Base-by-base conservation (phyloP, 805 yeast genomes). In the Metschnikowia koreensis region DNA sequence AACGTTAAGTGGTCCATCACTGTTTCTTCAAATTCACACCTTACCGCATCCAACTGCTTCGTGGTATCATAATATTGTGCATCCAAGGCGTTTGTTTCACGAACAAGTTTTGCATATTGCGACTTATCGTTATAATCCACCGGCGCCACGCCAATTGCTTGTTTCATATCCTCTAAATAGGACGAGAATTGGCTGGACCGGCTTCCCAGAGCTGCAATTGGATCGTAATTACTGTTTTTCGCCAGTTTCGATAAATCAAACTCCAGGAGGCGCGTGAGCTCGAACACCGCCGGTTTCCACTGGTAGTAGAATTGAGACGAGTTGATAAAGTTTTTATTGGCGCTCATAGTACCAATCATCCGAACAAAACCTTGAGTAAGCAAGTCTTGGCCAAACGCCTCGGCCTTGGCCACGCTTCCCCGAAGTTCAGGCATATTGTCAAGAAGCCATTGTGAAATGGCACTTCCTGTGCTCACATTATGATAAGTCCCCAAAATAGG, bases 21-120 rank as follows among this genome's bases (percentile, higher is more conserved):
- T 34, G 79, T 64, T 61, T 87, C 93, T 66, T 90, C 96, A 44
- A 88, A 75, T 44, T 82, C 83, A 66, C 94, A 86, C 52, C 96
- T 76, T 12, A 81, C 66, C 41, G 75, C 73, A 62, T 89, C 97
- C 56, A 88, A 73, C 38, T 77, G 79, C 42, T 71, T 67, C 9
- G 88, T 84, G 47, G 79, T 76, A 42, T 72, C 71, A 51, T 73
- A 79, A 54, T 69, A 69, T 50, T 74, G 74, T 15, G 67, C 60
- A 62, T 89, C 94, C 33, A 87, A 74, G 34, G 70, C 70, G 42
- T 75, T 71, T 8, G 84, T 85, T 38, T 87, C 92, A 38, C 77
- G 72, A 27, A 73, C 67, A n/a, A 84, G 67, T 52, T 80, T 77
- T 34, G 75, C 71, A 41, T 81, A 70, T 22, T 79, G 80, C 5